Evolutionary conservation across 768 basidiomycete genomes (phyloP).

Genomic region (Tulasnella sp.): DNA sequence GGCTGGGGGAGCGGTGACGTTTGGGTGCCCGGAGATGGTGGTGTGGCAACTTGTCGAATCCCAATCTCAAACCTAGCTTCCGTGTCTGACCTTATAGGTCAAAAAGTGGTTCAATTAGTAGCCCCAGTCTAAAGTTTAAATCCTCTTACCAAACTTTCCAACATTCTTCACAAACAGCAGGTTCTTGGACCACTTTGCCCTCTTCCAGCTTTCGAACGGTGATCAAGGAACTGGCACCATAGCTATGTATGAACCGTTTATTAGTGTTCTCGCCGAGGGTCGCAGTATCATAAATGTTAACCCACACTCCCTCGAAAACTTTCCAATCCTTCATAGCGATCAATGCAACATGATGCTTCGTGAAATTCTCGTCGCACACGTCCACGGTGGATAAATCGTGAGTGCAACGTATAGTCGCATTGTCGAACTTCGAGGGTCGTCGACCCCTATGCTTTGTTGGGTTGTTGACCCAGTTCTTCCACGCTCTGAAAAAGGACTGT

Average conservation of each 20-base stretch:
- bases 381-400: conserved; percentile 49
- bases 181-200: not conserved
- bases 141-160: conserved; percentile 35
- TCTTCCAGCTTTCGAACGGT: not conserved
- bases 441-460: conserved; percentile 36
- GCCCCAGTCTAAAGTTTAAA: no score
- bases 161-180: conserved; percentile 47
- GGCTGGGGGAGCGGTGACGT: not conserved
- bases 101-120: conserved; percentile 14
- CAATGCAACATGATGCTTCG: conserved; percentile 45
- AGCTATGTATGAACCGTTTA: not conserved
- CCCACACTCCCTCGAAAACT: conserved; percentile 47
- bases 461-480: conserved; percentile 59
- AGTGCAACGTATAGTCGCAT: conserved; percentile 59
- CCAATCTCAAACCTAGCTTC: no score
- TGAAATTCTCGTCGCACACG: not conserved
- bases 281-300: conserved; percentile 13
- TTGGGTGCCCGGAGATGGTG: no score
- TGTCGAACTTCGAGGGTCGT: conserved; percentile 53
- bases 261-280: no score
- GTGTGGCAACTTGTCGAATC: no score
- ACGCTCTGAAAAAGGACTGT: conserved; percentile 49
- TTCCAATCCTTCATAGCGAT: conserved; percentile 60
- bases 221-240: not conserved
- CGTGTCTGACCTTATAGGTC: not conserved